Percentiles rank a stretch among this genome's conserved stretches.
Evolutionary conservation across 257 asterid species (phyloP).

Genomic region (Salvia miltiorrhiza): DNA sequence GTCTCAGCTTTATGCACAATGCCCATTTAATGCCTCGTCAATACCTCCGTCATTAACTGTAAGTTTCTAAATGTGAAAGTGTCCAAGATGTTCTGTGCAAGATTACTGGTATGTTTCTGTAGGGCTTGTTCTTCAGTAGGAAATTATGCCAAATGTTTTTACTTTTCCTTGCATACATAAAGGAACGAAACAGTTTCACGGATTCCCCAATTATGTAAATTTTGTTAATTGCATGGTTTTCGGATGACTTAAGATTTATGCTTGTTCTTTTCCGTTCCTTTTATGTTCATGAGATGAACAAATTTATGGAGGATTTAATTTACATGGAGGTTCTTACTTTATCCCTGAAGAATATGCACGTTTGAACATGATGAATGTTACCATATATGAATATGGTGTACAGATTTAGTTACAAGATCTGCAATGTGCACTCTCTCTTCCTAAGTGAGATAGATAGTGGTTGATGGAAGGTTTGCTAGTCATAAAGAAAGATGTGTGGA

Average conservation of each 20-base stretch:
- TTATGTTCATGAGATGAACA: not conserved
- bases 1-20: not conserved
- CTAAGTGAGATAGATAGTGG: not conserved
- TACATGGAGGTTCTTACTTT: not conserved
- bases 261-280: not conserved
- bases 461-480: not conserved
- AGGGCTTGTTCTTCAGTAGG: not conserved
- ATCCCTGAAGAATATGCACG: not conserved
- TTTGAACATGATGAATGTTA: not conserved
- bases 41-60: not conserved
- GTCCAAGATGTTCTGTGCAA: not conserved
- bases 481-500: not conserved
- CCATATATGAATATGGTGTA: not conserved
- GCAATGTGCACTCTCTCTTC: not conserved
- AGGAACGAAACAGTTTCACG: not conserved
- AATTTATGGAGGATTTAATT: not conserved
- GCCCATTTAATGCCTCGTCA: not conserved
- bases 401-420: not conserved
- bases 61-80: not conserved
- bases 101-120: not conserved
- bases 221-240: not conserved
- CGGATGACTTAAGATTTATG: not conserved
- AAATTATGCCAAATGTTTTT: not conserved
- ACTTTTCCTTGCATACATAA: not conserved
- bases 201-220: not conserved